Evolutionary conservation across 768 basidiomycete genomes (phyloP), one percentile per base, ranked within the genome.

Genomic region (Harrya chromipes): DNA sequence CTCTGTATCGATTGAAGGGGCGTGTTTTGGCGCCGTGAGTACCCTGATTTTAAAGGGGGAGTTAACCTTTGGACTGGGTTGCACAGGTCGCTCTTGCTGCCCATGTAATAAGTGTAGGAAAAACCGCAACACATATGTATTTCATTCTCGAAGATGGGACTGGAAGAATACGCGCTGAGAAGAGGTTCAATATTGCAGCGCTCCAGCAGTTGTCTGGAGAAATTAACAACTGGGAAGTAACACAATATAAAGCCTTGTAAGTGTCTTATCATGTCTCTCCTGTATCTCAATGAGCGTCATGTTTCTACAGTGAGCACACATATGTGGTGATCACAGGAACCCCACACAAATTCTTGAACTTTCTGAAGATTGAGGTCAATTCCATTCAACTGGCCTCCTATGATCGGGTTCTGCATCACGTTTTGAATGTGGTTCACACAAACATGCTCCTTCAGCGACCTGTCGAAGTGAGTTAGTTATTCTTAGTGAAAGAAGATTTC

Each of bases 51-150:
- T 8, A 20, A 20, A 33, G 24, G 11, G 65, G 20, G 60, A 67
- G 35, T 73, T 77, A 51, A 52, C 70, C 61, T 49, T 43, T 40
- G 17, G 14, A 26, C 6, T 45, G 14, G 33, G 10, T 43, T 41
- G 26, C 24, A 34, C 55, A 77, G 65, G 63, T 85, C n/a, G 67
- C 70, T 35, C 72, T 83, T 54, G 81, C 82, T 23, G 81, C 81
- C 1, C 69, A 72, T 54, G 61, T 71, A 11, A 50, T 61, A 35
- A 53, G 59, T 2, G 60, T 67, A 3, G 66, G 43, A 14, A 50
- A 21, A 21, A 19, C 21, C 11, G 1, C 36, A 40, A 47, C 55
- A 37, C 40, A 20, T 11, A 47, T 43, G 29, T 6, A 2, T 5
- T 72, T 57, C 17, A 0, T 4, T 8, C 58, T 75, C 16, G 72